These are phyloP conservation scores for Pseudopithomyces chartarum DNA, from an alignment of 2,329 filamentous ascomycete species.

Conservation along the genomic window DNA sequence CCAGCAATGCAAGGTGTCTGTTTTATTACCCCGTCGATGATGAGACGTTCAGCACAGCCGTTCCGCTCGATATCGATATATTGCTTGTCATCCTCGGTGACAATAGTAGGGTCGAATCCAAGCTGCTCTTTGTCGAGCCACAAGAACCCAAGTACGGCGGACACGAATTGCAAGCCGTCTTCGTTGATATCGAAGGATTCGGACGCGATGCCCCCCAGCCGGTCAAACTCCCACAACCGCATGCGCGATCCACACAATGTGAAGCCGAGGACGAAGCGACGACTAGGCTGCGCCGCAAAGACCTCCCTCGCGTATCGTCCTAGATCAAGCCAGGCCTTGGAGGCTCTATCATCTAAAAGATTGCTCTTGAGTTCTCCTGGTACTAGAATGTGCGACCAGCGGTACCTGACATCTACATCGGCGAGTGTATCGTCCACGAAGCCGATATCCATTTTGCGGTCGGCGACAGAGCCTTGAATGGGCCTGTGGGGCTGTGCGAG, in stretches of 20 bases:
- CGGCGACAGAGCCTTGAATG: conserved; percentile 23
- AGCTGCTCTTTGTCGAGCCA: not conserved
- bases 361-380: conserved; percentile 44
- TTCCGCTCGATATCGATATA: no score
- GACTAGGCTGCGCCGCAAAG: no score
- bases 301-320: conserved; percentile 53
- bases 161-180: conserved; percentile 48
- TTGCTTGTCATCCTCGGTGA: not conserved
- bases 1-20: no score
- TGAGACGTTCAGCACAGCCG: no score
- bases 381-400: no score
- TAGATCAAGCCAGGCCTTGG: conserved; percentile 41
- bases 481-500: conserved; percentile 24
- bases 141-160: conserved; percentile 47
- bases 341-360: conserved; percentile 43
- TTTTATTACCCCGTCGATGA: no score
- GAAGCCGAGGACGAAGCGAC: no score
- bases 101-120: not conserved
- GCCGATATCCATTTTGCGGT: conserved; percentile 29
- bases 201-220: conserved; percentile 54
- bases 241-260: no score
- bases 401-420: no score
- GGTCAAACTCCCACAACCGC: no score
- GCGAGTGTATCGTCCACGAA: no score
- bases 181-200: conserved; percentile 54